Conservation (phyloP, 805 yeast genomes). For the Yarrowia sp. region DNA sequence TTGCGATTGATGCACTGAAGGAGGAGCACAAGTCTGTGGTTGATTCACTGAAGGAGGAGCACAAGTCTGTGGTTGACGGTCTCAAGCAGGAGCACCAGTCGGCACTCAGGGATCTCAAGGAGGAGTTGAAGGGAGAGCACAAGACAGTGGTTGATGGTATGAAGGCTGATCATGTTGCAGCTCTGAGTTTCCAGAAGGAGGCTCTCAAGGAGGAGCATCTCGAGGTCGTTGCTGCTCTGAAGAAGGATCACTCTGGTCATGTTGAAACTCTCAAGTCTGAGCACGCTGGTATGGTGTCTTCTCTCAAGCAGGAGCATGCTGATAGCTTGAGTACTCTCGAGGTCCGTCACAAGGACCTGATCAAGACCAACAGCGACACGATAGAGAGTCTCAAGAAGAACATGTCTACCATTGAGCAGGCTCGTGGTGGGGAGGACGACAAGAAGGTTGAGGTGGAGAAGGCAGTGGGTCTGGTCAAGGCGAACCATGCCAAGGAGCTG, state of each 20-base stretch:
- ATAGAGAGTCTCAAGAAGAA: conserved; percentile 20
- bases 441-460: conserved; percentile 4
- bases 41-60: neutral
- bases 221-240: conserved; percentile 1
- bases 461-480: neutral
- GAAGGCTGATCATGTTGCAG: conserved; percentile 8
- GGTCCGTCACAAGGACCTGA: conserved; percentile 8
- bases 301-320: conserved; percentile 16
- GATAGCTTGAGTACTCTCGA: neutral
- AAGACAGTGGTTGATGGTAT: neutral
- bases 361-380: conserved; percentile 12
- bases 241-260: neutral
- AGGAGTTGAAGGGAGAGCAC: conserved; percentile 4
- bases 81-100: conserved; percentile 9
- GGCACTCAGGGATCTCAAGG: conserved; percentile 17
- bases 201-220: conserved; percentile 4
- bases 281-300: neutral
- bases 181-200: neutral
- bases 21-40: neutral
- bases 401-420: conserved; percentile 28
- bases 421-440: conserved; percentile 19
- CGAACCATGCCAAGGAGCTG: conserved; percentile 1
- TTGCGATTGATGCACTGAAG: neutral
- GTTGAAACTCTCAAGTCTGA: conserved; percentile 18
- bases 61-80: neutral